A percentile compares a stretch with the other conserved stretches of the same genome.
Evolutionary conservation across 805 yeast genomes (phyloP).

Genomic region (Hanseniaspora vineae): DNA sequence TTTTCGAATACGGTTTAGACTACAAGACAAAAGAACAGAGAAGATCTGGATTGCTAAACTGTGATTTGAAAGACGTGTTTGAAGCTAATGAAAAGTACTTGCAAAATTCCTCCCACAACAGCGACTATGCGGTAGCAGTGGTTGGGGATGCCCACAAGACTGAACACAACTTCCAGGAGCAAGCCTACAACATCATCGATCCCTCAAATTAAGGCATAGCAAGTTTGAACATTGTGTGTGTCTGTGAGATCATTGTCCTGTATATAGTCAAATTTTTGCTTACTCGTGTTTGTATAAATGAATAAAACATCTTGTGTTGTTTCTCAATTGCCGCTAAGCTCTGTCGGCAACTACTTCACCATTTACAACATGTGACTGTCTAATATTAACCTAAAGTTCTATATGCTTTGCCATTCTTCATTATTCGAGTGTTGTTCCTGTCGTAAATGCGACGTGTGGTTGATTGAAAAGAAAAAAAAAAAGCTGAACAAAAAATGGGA

Average conservation of each 20-base stretch:
- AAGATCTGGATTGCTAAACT: constrained; percentile 61
- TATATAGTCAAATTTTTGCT: no score
- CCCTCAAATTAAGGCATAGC: background rate
- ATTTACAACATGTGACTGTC: no score
- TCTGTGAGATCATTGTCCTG: background rate
- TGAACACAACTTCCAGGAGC: background rate
- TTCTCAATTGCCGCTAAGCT: no score
- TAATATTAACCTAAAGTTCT: no score
- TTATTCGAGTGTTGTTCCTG: no score
- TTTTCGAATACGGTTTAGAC: constrained; percentile 56
- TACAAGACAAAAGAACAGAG: constrained; percentile 72
- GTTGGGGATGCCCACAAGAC: background rate
- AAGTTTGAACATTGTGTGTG: background rate
- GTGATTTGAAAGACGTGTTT: constrained; percentile 45
- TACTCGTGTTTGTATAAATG: no score
- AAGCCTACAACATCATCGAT: background rate
- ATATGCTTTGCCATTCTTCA: no score
- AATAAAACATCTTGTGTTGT: no score
- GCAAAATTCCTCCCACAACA: background rate
- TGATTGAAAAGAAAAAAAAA: no score
- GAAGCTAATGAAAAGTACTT: constrained; percentile 60
- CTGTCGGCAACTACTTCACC: no score
- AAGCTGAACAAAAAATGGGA: no score
- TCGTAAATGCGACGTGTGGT: no score
- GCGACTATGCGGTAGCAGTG: background rate